Conservation (phyloP, 2,329 filamentous ascomycete species). For the Diaporthe vexans region DNA sequence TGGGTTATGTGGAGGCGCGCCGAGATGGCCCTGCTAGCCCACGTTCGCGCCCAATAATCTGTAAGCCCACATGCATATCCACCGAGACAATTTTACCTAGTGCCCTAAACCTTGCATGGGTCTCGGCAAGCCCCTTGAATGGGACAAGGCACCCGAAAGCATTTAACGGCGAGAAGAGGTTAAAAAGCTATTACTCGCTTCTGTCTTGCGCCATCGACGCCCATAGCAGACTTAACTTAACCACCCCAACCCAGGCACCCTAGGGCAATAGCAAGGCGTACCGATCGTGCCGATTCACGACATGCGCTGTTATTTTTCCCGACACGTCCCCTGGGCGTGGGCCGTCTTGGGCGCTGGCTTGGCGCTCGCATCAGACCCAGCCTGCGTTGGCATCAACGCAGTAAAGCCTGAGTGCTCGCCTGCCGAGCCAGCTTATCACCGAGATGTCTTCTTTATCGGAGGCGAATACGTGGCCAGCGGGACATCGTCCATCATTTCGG, state of each 20-base stretch:
- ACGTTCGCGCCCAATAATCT: not conserved
- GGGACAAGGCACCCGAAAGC: not conserved
- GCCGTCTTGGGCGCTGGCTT: not conserved
- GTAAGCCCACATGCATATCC: constrained; percentile 21
- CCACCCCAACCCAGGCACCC: no score
- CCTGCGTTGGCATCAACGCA: constrained; percentile 21
- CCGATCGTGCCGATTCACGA: not conserved
- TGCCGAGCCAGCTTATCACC: constrained; percentile 8
- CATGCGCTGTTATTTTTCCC: not conserved
- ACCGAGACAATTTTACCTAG: constrained; percentile 8
- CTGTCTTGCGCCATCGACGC: not conserved
- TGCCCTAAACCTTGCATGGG: not conserved
- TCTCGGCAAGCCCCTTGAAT: not conserved
- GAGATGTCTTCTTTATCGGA: constrained; percentile 22
- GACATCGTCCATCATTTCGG: not conserved
- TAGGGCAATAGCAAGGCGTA: not conserved
- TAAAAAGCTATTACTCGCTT: no score
- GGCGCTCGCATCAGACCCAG: not conserved
- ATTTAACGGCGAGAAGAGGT: not conserved
- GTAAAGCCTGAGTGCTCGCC: constrained; percentile 17
- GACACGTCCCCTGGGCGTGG: not conserved
- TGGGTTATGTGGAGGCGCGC: not conserved
- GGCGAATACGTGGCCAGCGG: constrained; percentile 23
- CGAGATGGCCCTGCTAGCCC: constrained; percentile 14
- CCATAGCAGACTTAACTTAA: not conserved